These are phyloP conservation scores for Xerocomus potaroensis DNA, from an alignment of 768 basidiomycete genomes.

Conservation along the genomic window DNA sequence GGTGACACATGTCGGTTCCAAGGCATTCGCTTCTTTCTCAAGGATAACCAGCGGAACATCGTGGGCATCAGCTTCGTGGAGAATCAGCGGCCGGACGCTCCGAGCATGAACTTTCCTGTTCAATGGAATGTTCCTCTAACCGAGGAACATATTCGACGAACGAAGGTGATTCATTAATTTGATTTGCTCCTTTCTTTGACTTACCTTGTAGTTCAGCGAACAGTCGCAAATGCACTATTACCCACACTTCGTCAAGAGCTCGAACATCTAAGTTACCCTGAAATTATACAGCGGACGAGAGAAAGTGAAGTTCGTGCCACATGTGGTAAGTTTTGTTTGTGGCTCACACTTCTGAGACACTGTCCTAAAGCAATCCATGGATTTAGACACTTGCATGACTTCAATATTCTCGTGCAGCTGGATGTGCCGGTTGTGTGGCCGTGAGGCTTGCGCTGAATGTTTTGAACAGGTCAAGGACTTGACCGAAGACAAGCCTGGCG, in stretches of 20 bases:
- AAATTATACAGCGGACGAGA: constrained; percentile 66
- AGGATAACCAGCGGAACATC: constrained; percentile 53
- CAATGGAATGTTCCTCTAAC: constrained; percentile 63
- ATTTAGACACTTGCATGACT: constrained; percentile 86
- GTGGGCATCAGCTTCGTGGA: constrained; percentile 69
- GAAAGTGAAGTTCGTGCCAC: constrained; percentile 83
- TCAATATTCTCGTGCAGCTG: constrained; percentile 87
- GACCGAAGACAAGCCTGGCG: constrained; percentile 49
- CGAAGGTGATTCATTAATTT: constrained; percentile 47
- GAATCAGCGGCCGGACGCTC: constrained; percentile 52
- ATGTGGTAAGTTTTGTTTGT: constrained; percentile 55
- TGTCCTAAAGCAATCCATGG: constrained; percentile 7
- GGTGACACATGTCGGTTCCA: constrained; percentile 87
- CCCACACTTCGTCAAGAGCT: constrained; percentile 64
- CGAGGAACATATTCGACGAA: constrained; percentile 45
- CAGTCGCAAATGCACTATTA: constrained; percentile 64
- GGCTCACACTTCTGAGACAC: constrained; percentile 2
- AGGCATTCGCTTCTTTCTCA: constrained; percentile 74
- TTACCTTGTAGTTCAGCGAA: constrained; percentile 41
- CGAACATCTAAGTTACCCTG: constrained; percentile 49
- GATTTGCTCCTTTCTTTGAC: not conserved
- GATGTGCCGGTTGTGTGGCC: constrained; percentile 89
- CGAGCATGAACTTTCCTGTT: constrained; percentile 56
- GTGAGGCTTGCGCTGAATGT: constrained; percentile 86
- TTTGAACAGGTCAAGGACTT: constrained; percentile 64